Conservation (phyloP, 2,329 filamentous ascomycete species). For the Diaporthe helianthi region DNA sequence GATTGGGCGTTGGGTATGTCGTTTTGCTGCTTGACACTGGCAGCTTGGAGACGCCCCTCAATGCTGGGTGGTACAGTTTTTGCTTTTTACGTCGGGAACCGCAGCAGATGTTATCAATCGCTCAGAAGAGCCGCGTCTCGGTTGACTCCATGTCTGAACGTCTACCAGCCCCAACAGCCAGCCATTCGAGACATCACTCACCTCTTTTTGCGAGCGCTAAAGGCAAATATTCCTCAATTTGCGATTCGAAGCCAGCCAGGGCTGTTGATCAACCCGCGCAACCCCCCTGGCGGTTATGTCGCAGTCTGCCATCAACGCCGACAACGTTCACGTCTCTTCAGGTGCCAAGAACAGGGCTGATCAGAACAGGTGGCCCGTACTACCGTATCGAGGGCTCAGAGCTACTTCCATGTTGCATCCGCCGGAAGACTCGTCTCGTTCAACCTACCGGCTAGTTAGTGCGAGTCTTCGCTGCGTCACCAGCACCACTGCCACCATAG, state of each 20-base stretch:
- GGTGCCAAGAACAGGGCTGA: background rate
- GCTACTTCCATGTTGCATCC: constrained; percentile 3
- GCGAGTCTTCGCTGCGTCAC: constrained; percentile 11
- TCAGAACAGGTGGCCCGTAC: background rate
- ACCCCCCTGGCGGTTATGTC: background rate
- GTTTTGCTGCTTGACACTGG: constrained; percentile 12
- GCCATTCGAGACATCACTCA: background rate
- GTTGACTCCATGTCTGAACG: constrained; percentile 26
- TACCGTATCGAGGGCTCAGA: background rate
- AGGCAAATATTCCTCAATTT: background rate
- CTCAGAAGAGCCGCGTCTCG: constrained; percentile 25
- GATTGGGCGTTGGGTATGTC: constrained; percentile 17
- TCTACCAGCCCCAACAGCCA: background rate
- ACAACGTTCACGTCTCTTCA: background rate
- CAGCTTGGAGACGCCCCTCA: background rate
- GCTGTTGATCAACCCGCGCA: background rate
- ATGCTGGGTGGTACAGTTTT: constrained; percentile 5
- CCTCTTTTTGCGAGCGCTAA: background rate
- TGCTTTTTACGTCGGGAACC: constrained; percentile 10
- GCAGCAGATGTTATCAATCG: background rate
- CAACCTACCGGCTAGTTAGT: constrained; percentile 7
- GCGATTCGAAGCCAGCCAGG: background rate
- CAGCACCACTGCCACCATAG: background rate
- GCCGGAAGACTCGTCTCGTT: constrained; percentile 12
- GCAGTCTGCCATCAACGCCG: background rate